Conservation (phyloP, 2,329 filamentous ascomycete genomes). For the Fusarium proliferatum region DNA sequence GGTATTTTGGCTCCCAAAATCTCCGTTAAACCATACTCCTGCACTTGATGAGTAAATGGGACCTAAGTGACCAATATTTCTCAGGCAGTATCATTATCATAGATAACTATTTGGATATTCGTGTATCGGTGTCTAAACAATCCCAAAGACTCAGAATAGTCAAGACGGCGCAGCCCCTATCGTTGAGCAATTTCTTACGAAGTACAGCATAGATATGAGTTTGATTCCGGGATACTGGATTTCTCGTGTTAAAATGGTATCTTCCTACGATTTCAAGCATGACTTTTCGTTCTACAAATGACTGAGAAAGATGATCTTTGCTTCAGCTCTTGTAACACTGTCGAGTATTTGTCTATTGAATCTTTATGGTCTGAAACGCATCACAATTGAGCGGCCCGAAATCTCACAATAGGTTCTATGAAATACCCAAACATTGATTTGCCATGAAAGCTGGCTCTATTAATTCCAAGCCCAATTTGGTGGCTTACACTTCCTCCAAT, state of each 20-base stretch:
- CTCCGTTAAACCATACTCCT: not conserved
- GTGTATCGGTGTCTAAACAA: not conserved
- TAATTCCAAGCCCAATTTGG: not conserved
- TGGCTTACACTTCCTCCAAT: not conserved
- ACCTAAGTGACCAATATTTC: rapidly evolving
- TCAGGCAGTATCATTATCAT: too few species aligned
- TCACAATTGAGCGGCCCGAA: not conserved
- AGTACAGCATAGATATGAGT: not conserved
- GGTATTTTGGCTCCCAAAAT: not conserved
- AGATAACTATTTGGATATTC: not conserved
- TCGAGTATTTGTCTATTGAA: not conserved
- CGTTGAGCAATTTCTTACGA: not conserved
- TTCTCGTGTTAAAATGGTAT: rapidly evolving
- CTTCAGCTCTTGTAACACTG: not conserved
- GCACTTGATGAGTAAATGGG: too few species aligned
- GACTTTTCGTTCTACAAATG: not conserved
- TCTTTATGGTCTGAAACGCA: not conserved
- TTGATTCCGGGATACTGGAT: not conserved
- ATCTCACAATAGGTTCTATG: not conserved
- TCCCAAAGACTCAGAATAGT: not conserved
- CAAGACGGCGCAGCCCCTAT: too few species aligned
- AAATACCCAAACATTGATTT: not conserved
- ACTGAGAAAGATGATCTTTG: not conserved
- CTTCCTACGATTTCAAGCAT: not conserved
- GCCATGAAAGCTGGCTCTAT: not conserved